Evolutionary conservation across 2,329 filamentous ascomycete genomes (phyloP).

Genomic region (Aspergillus sp.): DNA sequence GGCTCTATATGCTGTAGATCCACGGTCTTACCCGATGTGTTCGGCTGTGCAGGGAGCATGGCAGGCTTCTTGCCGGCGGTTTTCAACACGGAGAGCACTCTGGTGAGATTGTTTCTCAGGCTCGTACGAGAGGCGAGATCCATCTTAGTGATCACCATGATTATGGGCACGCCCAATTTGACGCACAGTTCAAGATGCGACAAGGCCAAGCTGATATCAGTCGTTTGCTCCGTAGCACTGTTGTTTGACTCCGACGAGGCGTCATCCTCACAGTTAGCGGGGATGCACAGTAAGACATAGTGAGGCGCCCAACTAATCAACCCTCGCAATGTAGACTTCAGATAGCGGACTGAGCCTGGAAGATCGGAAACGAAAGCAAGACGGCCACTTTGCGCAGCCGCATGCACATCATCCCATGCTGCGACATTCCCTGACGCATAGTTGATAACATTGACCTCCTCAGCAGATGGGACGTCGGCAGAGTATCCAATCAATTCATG

Average conservation of each 20-base stretch:
- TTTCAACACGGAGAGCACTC: slow-evolving; percentile 76
- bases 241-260: slow-evolving; percentile 19
- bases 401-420: slow-evolving; percentile 93
- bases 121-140: slow-evolving; percentile 76
- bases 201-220: slow-evolving; percentile 69
- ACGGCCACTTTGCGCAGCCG: slow-evolving; percentile 67
- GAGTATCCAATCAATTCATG: slow-evolving; percentile 90
- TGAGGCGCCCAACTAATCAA: slow-evolving; percentile 96
- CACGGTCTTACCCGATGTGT: slow-evolving; percentile 50
- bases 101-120: slow-evolving; percentile 68
- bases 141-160: slow-evolving; percentile 85
- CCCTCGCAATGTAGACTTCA: slow-evolving; percentile 82
- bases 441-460: slow-evolving; percentile 64
- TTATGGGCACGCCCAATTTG: slow-evolving; percentile 72
- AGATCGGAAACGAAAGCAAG: slow-evolving; percentile 90
- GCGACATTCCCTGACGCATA: slow-evolving; percentile 84
- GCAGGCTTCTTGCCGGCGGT: slow-evolving; percentile 69
- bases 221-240: slow-evolving; percentile 29
- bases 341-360: slow-evolving; percentile 84
- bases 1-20: slow-evolving; percentile 59
- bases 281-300: slow-evolving; percentile 86
- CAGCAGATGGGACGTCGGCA: slow-evolving; percentile 15
- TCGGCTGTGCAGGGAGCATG: slow-evolving; percentile 55
- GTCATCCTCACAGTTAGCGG: slow-evolving; percentile 68
- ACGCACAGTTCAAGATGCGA: slow-evolving; percentile 84